These are phyloP conservation scores for Coniochaeta sp. DNA, from an alignment of 2,329 filamentous ascomycete genomes.

Conservation along the genomic window DNA sequence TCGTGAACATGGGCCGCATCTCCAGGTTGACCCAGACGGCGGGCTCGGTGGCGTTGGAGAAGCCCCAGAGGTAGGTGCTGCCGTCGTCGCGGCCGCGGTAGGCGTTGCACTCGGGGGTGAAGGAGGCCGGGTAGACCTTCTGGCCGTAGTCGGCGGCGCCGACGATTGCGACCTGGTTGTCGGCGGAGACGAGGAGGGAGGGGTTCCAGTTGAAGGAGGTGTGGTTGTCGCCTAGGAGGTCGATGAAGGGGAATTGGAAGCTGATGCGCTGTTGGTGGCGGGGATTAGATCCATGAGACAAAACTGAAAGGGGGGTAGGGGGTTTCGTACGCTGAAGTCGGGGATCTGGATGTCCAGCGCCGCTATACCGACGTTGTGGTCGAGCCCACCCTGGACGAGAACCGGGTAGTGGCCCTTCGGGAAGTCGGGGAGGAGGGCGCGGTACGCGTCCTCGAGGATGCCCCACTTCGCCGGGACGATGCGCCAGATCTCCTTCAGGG, in stretches of 20 bases:
- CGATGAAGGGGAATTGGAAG: slow-evolving; percentile 46
- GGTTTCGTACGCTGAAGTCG: slow-evolving; percentile 38
- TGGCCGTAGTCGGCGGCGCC: slow-evolving; percentile 41
- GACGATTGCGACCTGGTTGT: slow-evolving; percentile 32
- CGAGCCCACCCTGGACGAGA: slow-evolving; percentile 39
- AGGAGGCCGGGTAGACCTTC: slow-evolving; percentile 30
- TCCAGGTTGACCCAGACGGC: slow-evolving; percentile 19
- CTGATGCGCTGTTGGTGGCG: slow-evolving; percentile 13
- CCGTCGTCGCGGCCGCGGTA: slow-evolving; percentile 24
- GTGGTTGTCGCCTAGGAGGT: slow-evolving; percentile 40
- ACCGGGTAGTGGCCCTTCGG: slow-evolving; percentile 46
- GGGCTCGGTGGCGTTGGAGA: slow-evolving; percentile 9
- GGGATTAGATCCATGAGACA: not conserved
- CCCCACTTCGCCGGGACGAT: slow-evolving; percentile 40
- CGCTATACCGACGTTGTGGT: slow-evolving; percentile 41
- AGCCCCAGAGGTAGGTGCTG: slow-evolving; percentile 16
- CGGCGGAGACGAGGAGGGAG: slow-evolving; percentile 36
- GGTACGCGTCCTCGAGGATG: slow-evolving; percentile 43
- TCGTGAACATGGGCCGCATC: slow-evolving; percentile 8
- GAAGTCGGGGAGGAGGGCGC: slow-evolving; percentile 38
- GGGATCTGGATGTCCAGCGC: slow-evolving; percentile 30
- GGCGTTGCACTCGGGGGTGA: slow-evolving; percentile 42
- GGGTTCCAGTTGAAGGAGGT: slow-evolving; percentile 45
- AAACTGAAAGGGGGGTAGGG: not conserved
- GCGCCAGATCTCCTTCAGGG: slow-evolving; percentile 34